phyloP scores from a whole-genome alignment of 1,284 basidiomycete species.

The Leucoagaricus sp. region DNA sequence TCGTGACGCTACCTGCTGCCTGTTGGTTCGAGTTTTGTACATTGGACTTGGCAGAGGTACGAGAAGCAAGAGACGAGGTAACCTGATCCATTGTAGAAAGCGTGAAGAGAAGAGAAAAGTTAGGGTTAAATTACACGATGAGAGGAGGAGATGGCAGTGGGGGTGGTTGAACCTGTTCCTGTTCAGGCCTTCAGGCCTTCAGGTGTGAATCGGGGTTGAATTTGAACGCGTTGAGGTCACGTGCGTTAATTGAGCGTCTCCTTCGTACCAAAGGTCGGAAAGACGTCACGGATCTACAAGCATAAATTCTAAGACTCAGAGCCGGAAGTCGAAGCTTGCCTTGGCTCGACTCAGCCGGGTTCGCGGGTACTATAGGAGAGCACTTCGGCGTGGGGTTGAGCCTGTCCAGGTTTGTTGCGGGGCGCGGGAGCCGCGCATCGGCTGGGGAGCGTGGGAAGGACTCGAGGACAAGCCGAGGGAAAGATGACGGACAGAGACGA shows the following conservation, averaged over 20 bases:
- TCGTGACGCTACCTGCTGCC: slow-evolving; percentile 74
- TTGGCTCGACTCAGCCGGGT: not conserved
- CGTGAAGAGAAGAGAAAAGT: slow-evolving; percentile 15
- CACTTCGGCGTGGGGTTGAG: not conserved
- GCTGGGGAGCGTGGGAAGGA: slow-evolving; percentile 9
- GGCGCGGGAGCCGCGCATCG: not conserved
- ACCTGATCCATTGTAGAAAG: slow-evolving; percentile 65
- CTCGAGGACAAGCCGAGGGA: not conserved
- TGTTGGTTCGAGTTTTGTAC: slow-evolving; percentile 52
- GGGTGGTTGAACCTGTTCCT: slow-evolving; percentile 4
- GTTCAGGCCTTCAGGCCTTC: not conserved
- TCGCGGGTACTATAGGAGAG: not conserved
- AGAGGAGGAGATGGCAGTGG: slow-evolving; percentile 13
- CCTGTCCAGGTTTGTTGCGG: not conserved
- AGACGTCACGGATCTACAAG: not conserved
- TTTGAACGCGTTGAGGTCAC: slow-evolving; percentile 9
- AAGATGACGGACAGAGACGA: slow-evolving; percentile 4
- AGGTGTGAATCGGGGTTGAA: slow-evolving; percentile 3
- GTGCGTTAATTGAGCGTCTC: not conserved
- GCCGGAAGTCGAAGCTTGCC: not conserved
- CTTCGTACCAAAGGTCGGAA: not conserved
- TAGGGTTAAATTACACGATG: slow-evolving; percentile 13
- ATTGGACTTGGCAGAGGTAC: slow-evolving; percentile 55
- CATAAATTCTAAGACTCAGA: not conserved
- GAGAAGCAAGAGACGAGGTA: slow-evolving; percentile 62